Evolutionary conservation across 345 rosid genomes (phyloP).

Genomic region (Populus davidiana): DNA sequence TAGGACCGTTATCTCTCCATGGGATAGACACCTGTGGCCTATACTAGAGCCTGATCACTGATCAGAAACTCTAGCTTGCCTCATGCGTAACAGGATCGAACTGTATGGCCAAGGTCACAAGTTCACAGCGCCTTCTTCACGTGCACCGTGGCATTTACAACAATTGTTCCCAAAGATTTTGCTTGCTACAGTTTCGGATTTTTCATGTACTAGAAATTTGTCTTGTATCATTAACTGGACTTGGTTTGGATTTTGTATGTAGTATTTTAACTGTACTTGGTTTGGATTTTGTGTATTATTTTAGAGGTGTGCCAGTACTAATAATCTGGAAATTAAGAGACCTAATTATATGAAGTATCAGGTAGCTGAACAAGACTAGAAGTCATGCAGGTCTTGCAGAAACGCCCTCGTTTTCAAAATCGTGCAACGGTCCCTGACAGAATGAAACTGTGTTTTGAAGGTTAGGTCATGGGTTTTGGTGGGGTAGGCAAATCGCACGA

Average conservation of each 20-base stretch:
- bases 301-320: too few species aligned
- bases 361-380: background rate
- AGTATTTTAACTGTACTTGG: too few species aligned
- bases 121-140: background rate
- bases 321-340: background rate
- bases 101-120: background rate
- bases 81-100: background rate
- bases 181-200: background rate
- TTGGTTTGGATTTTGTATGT: background rate
- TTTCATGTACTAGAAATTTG: background rate
- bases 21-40: background rate
- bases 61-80: background rate
- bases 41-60: background rate
- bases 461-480: background rate
- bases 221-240: background rate
- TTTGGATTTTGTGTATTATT: background rate
- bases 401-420: background rate
- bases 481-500: background rate
- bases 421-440: background rate
- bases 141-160: background rate
- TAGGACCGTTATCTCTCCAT: background rate
- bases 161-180: background rate
- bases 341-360: background rate
- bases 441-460: background rate
- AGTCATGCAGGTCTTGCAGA: background rate